Evolutionary conservation across 805 yeast genomes (phyloP), one percentile per base, ranked within the genome.

Genomic region (Candida insectorum): DNA sequence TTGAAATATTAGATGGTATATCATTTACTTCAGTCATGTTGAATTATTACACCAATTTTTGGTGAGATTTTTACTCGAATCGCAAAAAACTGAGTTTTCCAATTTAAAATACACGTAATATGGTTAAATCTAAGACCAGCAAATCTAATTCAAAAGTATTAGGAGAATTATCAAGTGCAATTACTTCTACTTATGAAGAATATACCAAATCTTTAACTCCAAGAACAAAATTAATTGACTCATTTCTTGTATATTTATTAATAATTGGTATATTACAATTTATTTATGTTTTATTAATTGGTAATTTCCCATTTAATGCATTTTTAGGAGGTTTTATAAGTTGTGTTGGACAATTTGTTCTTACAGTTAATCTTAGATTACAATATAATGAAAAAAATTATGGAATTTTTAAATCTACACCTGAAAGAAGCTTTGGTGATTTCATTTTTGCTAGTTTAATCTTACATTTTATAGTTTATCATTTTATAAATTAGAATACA

Each of bases 301-400:
- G 97, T 23, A 86, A 77, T 49, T 93, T 83, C 74, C 99, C 99
- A 12, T 93, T 93, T 74, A 93, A 93, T 62, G 97, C 96, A 16
- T 93, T 93, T 55, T 71, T 93, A 39, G 91, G 95, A 14, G 97
- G 97, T 1, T 93, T 93, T 55, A 75, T 83, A 35, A 69, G 87
- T 15, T 85, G 97, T 28, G 97, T 93, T 31, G 97, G 95, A 10
- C 97, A 93, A 60, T 93, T 93, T 57, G 97, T 93, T 16, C 73
- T 93, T 43, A 78, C 94, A 9, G 86, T 85, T 26, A 73, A 85
- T 40, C 67, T 93, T 51, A 73, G 97, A 52, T 71, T 91, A 51
- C 97, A 89, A 54, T 68, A 58, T 28, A 43, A 47, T 22, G 56
- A 51, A 17, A 26, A 49, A 26, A 47, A 40, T 23, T 36, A 28